phyloP scores from a whole-genome alignment of 257 asterid genomes.

The Capsicum baccatum region DNA sequence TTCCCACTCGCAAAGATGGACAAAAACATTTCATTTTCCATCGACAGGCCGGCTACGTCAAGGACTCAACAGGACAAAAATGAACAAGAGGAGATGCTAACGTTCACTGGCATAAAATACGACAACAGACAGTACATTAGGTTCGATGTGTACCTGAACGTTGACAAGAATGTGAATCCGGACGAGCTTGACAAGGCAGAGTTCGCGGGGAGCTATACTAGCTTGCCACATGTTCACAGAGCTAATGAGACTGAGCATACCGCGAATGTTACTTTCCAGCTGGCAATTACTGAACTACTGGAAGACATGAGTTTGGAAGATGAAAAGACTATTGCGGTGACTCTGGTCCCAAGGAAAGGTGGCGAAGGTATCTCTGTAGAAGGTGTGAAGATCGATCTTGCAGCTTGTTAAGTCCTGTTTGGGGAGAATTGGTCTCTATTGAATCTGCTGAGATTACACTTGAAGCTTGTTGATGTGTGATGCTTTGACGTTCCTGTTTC shows the following conservation, averaged over 20 bases:
- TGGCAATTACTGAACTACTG: constrained; percentile 22
- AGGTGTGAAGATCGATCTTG: neutral
- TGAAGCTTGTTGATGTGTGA: neutral
- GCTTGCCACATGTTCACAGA: constrained; percentile 48
- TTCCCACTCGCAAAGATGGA: constrained; percentile 48
- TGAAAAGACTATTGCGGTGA: constrained; percentile 6
- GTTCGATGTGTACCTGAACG: constrained; percentile 62
- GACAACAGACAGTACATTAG: constrained; percentile 45
- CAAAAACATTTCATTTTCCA: constrained; percentile 35
- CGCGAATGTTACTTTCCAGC: neutral
- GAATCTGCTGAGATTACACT: constrained; percentile 13
- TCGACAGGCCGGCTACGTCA: constrained; percentile 37
- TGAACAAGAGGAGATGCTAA: constrained; percentile 47
- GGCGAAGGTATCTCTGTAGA: neutral
- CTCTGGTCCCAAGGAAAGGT: constrained; percentile 25
- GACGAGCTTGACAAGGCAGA: constrained; percentile 49
- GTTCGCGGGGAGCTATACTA: constrained; percentile 59
- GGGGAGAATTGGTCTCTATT: constrained; percentile 22
- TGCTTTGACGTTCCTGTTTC: neutral
- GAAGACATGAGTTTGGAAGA: constrained; percentile 15
- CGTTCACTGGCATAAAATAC: constrained; percentile 33
- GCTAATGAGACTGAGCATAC: neutral
- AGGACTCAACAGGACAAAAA: constrained; percentile 35
- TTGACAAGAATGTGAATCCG: constrained; percentile 46
- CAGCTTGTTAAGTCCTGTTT: neutral